Percentiles rank a stretch among this genome's conserved stretches.
Evolutionary conservation across 1,284 basidiomycete genomes (phyloP).

Genomic region (Heterobasidion parviporum): DNA sequence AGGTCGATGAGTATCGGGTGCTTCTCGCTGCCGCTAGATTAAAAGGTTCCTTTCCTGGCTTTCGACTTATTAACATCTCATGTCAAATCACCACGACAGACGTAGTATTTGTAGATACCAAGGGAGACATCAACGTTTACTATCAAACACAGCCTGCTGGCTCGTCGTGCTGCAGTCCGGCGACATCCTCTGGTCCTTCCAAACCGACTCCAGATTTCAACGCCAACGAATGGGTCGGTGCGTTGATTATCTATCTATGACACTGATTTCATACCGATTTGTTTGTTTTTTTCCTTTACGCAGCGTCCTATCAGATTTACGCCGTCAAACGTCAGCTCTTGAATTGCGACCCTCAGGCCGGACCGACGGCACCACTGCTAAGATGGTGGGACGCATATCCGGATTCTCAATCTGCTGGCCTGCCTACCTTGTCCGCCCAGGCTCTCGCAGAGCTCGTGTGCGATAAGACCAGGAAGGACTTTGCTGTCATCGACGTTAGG

Average conservation of each 20-base stretch:
- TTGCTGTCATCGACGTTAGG: neutral
- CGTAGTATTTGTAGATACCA: neutral
- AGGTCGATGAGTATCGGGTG: neutral
- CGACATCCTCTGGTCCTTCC: neutral
- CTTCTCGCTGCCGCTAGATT: neutral
- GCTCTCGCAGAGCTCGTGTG: neutral
- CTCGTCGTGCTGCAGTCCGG: neutral
- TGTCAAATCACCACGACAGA: neutral
- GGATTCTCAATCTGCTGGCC: neutral
- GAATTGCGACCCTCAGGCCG: neutral
- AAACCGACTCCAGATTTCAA: neutral
- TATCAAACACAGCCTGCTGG: neutral
- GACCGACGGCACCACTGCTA: neutral
- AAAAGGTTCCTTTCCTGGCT: neutral
- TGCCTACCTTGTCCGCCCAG: neutral
- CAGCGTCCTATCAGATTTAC: conserved; percentile 1
- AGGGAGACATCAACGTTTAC: neutral
- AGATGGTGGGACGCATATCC: neutral
- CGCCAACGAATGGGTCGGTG: neutral
- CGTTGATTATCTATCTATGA: neutral
- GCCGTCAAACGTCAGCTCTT: neutral
- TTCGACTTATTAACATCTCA: neutral
- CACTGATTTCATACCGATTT: too few relatives aligned
- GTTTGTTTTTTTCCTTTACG: too few relatives aligned
- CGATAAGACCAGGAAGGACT: neutral